Evolutionary conservation across 1,139 yeast genomes (phyloP).

Genomic region (Groenewaldozyma sp.): DNA sequence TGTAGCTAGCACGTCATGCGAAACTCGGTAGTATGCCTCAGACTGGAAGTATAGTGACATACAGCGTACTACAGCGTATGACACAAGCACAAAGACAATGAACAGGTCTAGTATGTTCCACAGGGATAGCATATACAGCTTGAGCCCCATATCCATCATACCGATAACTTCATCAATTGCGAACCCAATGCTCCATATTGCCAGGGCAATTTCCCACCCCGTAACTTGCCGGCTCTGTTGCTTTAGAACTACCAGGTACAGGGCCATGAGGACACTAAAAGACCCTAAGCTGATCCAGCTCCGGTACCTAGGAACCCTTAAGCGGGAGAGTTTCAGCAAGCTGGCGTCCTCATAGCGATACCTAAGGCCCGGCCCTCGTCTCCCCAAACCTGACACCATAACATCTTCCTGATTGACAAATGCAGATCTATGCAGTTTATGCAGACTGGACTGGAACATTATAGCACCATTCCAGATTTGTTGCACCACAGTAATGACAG

Average conservation of each 20-base stretch:
- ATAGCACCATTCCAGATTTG: conserved; percentile 47
- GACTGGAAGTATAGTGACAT: conserved; percentile 15
- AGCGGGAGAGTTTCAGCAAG: conserved; percentile 30
- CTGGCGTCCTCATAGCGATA: conserved; percentile 31
- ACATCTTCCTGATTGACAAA: conserved; percentile 23
- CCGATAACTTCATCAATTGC: conserved; percentile 32
- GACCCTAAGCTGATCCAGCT: conserved; percentile 34
- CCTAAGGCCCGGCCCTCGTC: conserved; percentile 31
- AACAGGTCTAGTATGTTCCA: conserved; percentile 33
- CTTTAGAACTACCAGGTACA: conserved; percentile 27
- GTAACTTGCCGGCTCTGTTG: conserved; percentile 14
- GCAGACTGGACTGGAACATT: conserved; percentile 32
- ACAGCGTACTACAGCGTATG: conserved; percentile 22
- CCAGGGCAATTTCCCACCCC: conserved; percentile 18
- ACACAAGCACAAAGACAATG: conserved; percentile 24
- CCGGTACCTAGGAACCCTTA: conserved; percentile 33
- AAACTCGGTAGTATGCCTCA: conserved; percentile 17
- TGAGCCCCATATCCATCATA: conserved; percentile 30
- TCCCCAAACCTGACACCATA: conserved; percentile 21
- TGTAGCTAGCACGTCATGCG: conserved; percentile 39
- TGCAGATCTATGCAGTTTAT: conserved; percentile 30
- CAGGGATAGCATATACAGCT: conserved; percentile 30
- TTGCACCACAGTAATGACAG: conserved; percentile 41
- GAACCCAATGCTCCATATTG: conserved; percentile 32
- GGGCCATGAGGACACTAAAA: conserved; percentile 28